A percentile compares a stretch with the other conserved stretches of the same genome.
Conservation (phyloP, 148 eudicot genomes). For the Rhododendron mucronatum region DNA sequence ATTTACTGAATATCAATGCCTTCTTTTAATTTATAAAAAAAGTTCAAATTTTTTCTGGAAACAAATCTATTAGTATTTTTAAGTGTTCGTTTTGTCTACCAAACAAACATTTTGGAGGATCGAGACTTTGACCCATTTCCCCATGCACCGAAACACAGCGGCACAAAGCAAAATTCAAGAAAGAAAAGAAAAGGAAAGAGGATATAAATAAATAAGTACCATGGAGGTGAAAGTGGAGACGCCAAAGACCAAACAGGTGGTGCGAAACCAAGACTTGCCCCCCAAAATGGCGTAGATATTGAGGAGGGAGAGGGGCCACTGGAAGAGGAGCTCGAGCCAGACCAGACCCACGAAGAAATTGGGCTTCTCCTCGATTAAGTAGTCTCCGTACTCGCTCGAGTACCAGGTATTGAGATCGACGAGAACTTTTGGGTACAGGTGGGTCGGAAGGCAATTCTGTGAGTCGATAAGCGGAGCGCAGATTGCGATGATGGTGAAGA, state of each 20-base stretch:
- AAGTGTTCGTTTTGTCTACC: too few species aligned
- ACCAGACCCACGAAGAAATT: slow-evolving; percentile 43
- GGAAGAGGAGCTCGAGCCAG: slow-evolving; percentile 43
- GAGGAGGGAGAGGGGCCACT: slow-evolving; percentile 42
- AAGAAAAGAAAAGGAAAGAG: neutral
- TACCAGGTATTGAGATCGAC: slow-evolving; percentile 31
- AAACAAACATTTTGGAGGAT: too few species aligned
- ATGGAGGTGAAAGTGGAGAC: slow-evolving; percentile 29
- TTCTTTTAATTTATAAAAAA: too few species aligned
- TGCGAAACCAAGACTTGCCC: slow-evolving; percentile 35
- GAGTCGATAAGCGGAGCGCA: slow-evolving; percentile 34
- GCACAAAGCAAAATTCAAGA: neutral
- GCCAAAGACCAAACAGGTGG: slow-evolving; percentile 46
- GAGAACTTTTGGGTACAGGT: slow-evolving; percentile 30
- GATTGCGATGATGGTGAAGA: slow-evolving; percentile 34
- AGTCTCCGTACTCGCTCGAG: slow-evolving; percentile 26
- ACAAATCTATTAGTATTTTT: too few species aligned
- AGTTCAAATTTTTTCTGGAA: too few species aligned
- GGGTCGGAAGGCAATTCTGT: slow-evolving; percentile 27
- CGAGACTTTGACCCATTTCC: neutral
- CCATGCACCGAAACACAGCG: neutral
- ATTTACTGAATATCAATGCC: too few species aligned
- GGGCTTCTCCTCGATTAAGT: slow-evolving; percentile 38
- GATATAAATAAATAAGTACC: slow-evolving; percentile 20
- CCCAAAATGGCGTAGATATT: slow-evolving; percentile 28